Percentiles rank a stretch among this genome's conserved stretches.
These are phyloP conservation scores for Pouteria campechiana DNA, from an alignment of 179 eudicot species.

Conservation along the genomic window DNA sequence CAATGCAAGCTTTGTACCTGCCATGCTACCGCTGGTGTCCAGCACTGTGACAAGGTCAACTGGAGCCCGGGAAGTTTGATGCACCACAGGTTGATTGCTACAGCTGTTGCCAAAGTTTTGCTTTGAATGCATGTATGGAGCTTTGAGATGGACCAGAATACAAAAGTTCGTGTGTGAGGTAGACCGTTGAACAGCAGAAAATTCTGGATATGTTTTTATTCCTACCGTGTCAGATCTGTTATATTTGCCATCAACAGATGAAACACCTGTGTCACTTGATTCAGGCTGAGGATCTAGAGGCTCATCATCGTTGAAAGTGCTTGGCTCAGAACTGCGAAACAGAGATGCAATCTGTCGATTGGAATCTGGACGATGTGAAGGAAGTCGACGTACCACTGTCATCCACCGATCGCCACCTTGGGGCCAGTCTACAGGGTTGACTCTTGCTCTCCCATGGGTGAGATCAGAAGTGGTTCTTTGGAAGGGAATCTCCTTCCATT, in stretches of 20 bases:
- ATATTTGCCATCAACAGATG: constrained; percentile 6
- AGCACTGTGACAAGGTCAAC: constrained; percentile 62
- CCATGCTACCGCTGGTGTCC: constrained; percentile 73
- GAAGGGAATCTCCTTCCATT: constrained; percentile 59
- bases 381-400: constrained; percentile 28
- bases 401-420: constrained; percentile 28
- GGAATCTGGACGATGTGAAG: constrained; percentile 21
- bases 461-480: constrained; percentile 23
- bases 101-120: constrained; percentile 5
- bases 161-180: constrained; percentile 20
- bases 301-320: constrained; percentile 48
- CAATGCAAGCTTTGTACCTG: constrained; percentile 59
- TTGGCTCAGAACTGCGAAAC: constrained; percentile 33
- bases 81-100: neutral
- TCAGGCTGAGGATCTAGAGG: constrained; percentile 11
- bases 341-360: constrained; percentile 18
- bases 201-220: constrained; percentile 41
- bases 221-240: constrained; percentile 21
- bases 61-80: constrained; percentile 34
- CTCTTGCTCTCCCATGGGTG: constrained; percentile 12
- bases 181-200: constrained; percentile 31
- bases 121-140: constrained; percentile 22
- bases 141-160: constrained; percentile 53
- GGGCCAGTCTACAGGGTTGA: constrained; percentile 13
- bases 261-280: constrained; percentile 3